Percentiles rank a stretch among this genome's conserved stretches.
Conservation (phyloP, 306 rosid species). For the Benincasa hispida region DNA sequence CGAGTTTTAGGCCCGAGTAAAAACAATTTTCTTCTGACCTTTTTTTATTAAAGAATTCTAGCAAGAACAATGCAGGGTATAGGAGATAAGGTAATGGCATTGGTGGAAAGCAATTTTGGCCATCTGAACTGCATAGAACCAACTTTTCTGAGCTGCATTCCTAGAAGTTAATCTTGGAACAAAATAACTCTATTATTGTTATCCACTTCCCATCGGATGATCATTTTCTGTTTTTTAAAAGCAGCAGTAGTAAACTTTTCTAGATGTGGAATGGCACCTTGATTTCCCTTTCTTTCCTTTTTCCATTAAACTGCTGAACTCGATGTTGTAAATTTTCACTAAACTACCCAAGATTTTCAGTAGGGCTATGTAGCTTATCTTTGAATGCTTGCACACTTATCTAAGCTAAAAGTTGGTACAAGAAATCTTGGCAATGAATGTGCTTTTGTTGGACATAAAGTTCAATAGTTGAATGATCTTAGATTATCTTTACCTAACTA, state of each 20-base stretch:
- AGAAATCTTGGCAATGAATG: not conserved
- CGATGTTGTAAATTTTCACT: not conserved
- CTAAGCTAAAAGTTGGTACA: not conserved
- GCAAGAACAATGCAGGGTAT: not conserved
- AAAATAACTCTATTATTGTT: not conserved
- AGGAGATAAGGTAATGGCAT: not conserved
- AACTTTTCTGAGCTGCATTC: not conserved
- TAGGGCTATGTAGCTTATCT: not conserved
- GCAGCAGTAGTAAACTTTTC: not conserved
- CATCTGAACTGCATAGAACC: not conserved
- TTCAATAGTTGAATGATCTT: not conserved
- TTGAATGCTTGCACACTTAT: not conserved
- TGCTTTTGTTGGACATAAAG: not conserved
- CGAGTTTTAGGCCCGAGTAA: not conserved
- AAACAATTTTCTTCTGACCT: not conserved
- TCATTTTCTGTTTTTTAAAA: not conserved
- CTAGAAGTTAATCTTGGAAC: not conserved
- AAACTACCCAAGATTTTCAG: not conserved
- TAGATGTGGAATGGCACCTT: not conserved
- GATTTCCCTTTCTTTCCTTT: not conserved
- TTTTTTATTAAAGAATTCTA: not conserved
- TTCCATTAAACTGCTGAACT: not conserved
- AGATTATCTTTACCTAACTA: not conserved
- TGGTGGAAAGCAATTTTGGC: not conserved
- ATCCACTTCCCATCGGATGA: not conserved